Conservation (phyloP, 805 yeast species). For the Saccharomyces mikatae region DNA sequence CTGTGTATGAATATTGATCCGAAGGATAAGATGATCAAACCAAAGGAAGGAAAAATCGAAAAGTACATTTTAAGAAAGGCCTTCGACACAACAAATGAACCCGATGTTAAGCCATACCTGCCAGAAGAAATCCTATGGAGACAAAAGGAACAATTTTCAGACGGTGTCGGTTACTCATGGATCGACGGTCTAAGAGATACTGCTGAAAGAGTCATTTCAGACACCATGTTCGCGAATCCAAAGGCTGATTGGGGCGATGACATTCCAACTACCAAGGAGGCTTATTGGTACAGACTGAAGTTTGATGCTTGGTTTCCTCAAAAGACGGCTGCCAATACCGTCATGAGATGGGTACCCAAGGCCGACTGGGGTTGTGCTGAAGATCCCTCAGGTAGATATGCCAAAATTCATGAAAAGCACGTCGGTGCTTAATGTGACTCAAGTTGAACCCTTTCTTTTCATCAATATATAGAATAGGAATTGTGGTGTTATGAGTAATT, state of each 20-base stretch:
- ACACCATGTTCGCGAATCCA: conserved; percentile 80
- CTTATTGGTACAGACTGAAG: conserved; percentile 93
- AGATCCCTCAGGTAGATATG: conserved; percentile 94
- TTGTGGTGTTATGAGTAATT: neutral
- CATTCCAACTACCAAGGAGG: conserved; percentile 91
- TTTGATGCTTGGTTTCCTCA: conserved; percentile 85
- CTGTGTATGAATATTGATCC: conserved; percentile 90
- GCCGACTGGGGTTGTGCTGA: conserved; percentile 99
- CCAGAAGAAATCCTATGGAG: conserved; percentile 95
- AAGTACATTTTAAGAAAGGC: conserved; percentile 94
- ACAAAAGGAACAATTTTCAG: conserved; percentile 97
- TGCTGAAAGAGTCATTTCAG: conserved; percentile 74
- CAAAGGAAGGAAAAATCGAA: conserved; percentile 65
- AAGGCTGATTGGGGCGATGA: conserved; percentile 92
- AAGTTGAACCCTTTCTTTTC: neutral
- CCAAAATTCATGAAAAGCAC: conserved; percentile 71
- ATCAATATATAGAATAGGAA: neutral
- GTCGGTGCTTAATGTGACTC: conserved; percentile 21
- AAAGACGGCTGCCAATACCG: conserved; percentile 88
- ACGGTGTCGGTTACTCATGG: conserved; percentile 98
- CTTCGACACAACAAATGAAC: conserved; percentile 81
- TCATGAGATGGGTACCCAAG: conserved; percentile 97
- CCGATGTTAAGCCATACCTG: conserved; percentile 66
- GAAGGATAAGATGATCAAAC: conserved; percentile 72
- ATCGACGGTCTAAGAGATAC: conserved; percentile 91